Evolutionary conservation across 805 yeast genomes (phyloP), one percentile per base, ranked within the genome.

Genomic region (Suhomyces prunicola): DNA sequence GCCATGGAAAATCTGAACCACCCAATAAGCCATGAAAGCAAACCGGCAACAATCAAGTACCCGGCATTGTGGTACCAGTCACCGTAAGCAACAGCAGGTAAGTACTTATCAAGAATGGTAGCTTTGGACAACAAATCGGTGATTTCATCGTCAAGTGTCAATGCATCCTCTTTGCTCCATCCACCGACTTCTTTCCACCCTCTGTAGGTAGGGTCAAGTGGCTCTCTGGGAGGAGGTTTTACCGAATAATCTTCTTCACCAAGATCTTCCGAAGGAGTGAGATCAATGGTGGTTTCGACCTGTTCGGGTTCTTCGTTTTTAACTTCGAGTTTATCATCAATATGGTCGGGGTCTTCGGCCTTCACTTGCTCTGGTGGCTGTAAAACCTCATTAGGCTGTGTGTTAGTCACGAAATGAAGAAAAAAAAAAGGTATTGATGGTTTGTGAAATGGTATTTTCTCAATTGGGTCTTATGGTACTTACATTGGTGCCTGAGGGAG

Each of bases 21-120:
- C 8, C 98, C 99, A 41, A 89, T 61, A 2, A 86, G 59, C 85
- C 93, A 92, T 4, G 96, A 88, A 13, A 87, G 66, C 12, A 88
- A 66, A 0, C 88, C 91, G 6, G 87, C 90, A 22, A 80, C 67
- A 29, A 87, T 75, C 53, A 90, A 73, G 36, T 85, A 78, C 0
- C 82, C 97, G n/a, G 86, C 85, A 50, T 87, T 86, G 68, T 94
- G 98, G 66, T 87, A 94, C 99, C 99, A 94, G 66, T 94, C 98
- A 50, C 99, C 99, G 62, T 88, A 89, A 13, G 83, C 80, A 36
- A 72, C 76, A 27, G 89, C 87, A 6, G 96, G 96, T 50, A 94
- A 72, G 62, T 86, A 81, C 54, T 82, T 78, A 63, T 91, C 97
- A 54, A 92, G 73, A 35, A 88, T 63, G 0, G 97, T 89, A 19